Percentiles rank a stretch among this genome's conserved stretches.
phyloP scores from a whole-genome alignment of 345 rosid species.

The Angophora floribunda region DNA sequence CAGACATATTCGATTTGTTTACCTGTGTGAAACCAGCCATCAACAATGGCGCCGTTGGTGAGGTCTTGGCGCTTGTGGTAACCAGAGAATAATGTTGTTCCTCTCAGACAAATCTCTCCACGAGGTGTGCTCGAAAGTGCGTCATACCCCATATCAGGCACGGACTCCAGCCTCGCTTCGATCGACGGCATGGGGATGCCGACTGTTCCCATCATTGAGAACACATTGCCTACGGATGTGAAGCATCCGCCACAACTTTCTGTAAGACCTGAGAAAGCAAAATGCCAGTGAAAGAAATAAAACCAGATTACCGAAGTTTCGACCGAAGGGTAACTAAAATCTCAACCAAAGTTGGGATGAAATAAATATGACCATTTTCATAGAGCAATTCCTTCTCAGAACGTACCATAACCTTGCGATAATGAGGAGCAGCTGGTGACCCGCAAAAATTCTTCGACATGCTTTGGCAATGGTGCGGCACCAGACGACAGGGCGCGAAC shows the following conservation, averaged over 20 bases:
- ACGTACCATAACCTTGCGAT: slow-evolving; percentile 91
- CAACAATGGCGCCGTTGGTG: slow-evolving; percentile 65
- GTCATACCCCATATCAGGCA: slow-evolving; percentile 92
- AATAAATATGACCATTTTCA: neutral
- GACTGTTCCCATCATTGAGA: slow-evolving; percentile 84
- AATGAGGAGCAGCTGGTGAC: slow-evolving; percentile 70
- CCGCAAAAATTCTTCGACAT: slow-evolving; percentile 87
- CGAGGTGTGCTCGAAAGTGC: slow-evolving; percentile 56
- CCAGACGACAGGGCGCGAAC: slow-evolving; percentile 73
- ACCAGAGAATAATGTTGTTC: slow-evolving; percentile 76
- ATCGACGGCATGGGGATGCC: slow-evolving; percentile 87
- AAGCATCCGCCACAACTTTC: slow-evolving; percentile 91
- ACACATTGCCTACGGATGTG: slow-evolving; percentile 65
- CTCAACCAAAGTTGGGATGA: neutral
- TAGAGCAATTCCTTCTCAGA: neutral
- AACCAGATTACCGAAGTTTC: neutral
- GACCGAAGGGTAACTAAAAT: neutral
- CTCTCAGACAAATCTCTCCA: slow-evolving; percentile 91
- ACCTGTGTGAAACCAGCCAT: slow-evolving; percentile 99
- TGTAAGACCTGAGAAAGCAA: slow-evolving; percentile 55
- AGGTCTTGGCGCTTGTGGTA: slow-evolving; percentile 86
- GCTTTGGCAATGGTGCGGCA: slow-evolving; percentile 88
- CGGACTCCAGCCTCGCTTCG: slow-evolving; percentile 87
- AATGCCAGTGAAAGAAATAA: neutral
- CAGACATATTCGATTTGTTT: neutral